These are phyloP conservation scores for Nissolia schottii DNA, from an alignment of 306 rosid genomes.

Conservation along the genomic window DNA sequence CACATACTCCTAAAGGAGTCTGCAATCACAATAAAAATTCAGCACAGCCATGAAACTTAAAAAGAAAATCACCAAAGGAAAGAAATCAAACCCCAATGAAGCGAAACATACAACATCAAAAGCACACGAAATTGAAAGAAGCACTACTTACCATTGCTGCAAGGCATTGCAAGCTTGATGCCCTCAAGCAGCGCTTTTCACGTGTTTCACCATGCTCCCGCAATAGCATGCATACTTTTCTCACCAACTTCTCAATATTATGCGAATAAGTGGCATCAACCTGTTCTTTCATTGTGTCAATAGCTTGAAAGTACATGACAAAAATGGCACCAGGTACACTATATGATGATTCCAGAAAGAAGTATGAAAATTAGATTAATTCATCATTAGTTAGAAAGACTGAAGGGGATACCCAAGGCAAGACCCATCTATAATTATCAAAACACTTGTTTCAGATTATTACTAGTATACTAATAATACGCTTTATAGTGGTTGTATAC, in stretches of 20 bases:
- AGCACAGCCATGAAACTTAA: not conserved
- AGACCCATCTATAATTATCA: not conserved
- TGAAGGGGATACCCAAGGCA: not conserved
- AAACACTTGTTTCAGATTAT: not conserved
- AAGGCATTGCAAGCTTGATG: slow-evolving; percentile 94
- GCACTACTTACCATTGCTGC: slow-evolving; percentile 76
- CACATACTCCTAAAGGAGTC: not conserved
- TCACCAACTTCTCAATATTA: slow-evolving; percentile 73
- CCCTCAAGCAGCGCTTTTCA: slow-evolving; percentile 63
- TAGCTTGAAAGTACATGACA: slow-evolving; percentile 3
- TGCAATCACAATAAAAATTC: not conserved
- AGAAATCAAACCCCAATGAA: not conserved
- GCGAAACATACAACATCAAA: not conserved
- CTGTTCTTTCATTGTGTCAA: slow-evolving; percentile 45
- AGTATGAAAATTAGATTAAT: not conserved
- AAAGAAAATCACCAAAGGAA: not conserved
- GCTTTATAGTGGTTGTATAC: not conserved
- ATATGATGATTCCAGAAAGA: not conserved
- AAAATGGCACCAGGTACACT: not conserved
- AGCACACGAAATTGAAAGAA: slow-evolving; percentile 8
- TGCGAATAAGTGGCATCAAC: slow-evolving; percentile 77
- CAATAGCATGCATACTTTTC: slow-evolving; percentile 65
- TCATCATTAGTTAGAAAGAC: not conserved
- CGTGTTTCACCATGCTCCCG: slow-evolving; percentile 53
- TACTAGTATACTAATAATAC: not conserved